Conservation (phyloP, 1,139 yeast genomes). For the Hemisphaericaspora lyxosophila region DNA sequence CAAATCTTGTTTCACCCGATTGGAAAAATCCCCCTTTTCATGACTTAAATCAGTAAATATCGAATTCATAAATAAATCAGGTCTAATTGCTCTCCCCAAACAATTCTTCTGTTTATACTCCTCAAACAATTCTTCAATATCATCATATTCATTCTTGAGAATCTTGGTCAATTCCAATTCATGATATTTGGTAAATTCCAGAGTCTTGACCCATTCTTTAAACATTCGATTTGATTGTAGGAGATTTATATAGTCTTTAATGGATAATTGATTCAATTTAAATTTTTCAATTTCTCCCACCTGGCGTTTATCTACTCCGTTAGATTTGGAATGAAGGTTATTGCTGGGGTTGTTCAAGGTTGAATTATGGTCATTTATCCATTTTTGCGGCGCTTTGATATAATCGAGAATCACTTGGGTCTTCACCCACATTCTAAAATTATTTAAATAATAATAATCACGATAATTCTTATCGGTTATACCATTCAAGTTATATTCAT, state of each 20-base stretch:
- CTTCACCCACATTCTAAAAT: conserved; percentile 35
- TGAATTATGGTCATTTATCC: conserved; percentile 19
- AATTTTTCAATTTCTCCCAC: conserved; percentile 22
- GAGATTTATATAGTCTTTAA: conserved; percentile 30
- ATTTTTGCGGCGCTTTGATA: conserved; percentile 22
- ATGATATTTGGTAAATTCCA: conserved; percentile 29
- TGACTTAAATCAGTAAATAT: conserved; percentile 16
- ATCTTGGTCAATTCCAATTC: conserved; percentile 24
- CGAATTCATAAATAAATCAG: conserved; percentile 29
- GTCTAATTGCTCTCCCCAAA: conserved; percentile 19
- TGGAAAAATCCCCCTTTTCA: conserved; percentile 17
- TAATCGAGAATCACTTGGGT: conserved; percentile 28
- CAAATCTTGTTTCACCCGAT: conserved; percentile 17
- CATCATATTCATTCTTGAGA: conserved; percentile 10
- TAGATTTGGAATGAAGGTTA: conserved; percentile 1
- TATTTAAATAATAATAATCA: conserved; percentile 29
- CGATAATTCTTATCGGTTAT: conserved; percentile 26
- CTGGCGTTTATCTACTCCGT: conserved; percentile 14
- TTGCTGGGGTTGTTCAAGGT: conserved; percentile 6
- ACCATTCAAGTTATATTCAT: conserved; percentile 30
- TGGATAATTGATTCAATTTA: conserved; percentile 21
- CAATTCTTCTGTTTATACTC: conserved; percentile 8
- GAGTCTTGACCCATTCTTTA: conserved; percentile 24
- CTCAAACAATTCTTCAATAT: conserved; percentile 10
- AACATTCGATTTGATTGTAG: conserved; percentile 23